These are phyloP conservation scores for Leccinum fibrillosum DNA, from an alignment of 768 basidiomycete genomes.

Conservation along the genomic window DNA sequence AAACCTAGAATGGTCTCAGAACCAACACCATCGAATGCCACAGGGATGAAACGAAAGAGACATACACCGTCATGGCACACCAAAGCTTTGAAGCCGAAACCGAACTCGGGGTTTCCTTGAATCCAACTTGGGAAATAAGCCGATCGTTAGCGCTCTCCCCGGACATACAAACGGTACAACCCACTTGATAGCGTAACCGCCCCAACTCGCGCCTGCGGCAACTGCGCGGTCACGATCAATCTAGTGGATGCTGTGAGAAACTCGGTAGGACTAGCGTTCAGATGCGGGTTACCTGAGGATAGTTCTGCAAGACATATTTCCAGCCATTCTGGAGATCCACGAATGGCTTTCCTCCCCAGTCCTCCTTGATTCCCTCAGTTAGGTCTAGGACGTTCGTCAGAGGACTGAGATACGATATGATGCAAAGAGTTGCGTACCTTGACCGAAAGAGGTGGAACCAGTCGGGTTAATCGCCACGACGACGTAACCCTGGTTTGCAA, in stretches of 20 bases:
- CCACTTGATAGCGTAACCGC: conserved; percentile 87
- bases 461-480: conserved; percentile 89
- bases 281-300: conserved; percentile 55
- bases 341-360: conserved; percentile 88
- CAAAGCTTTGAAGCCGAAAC: conserved; percentile 87
- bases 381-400: conserved; percentile 44
- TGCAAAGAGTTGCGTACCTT: conserved; percentile 43
- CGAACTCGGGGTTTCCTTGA: conserved; percentile 87
- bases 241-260: conserved; percentile 32
- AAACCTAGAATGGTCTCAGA: conserved; percentile 44
- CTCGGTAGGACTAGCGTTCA: not conserved
- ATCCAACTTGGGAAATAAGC: conserved; percentile 66
- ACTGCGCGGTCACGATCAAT: conserved; percentile 68
- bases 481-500: conserved; percentile 87
- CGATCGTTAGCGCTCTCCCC: conserved; percentile 2
- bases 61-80: conserved; percentile 88
- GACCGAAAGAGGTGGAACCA: conserved; percentile 90
- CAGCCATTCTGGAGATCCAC: conserved; percentile 73
- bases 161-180: conserved; percentile 11
- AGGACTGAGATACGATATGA: not conserved
- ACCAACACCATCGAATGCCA: not conserved
- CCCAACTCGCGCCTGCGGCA: conserved; percentile 81
- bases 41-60: conserved; percentile 12
- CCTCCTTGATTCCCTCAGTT: conserved; percentile 74
- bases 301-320: conserved; percentile 62